Conservation (phyloP, 176 grass and related monocot species). For the Avena atlantica region DNA sequence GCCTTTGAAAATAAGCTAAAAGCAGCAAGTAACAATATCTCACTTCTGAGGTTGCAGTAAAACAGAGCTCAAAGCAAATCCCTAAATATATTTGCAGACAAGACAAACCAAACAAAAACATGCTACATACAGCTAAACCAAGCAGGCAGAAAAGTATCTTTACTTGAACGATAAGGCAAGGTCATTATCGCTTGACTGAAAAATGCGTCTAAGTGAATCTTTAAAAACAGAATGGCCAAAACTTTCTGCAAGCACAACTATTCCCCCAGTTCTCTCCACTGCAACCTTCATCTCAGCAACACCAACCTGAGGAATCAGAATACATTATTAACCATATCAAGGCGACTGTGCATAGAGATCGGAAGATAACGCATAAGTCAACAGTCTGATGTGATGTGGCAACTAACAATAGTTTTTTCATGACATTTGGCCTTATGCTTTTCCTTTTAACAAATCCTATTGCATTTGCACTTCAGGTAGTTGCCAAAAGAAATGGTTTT, state of each 20-base stretch:
- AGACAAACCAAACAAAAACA: conserved; percentile 15
- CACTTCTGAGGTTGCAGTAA: neutral
- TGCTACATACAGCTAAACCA: conserved; percentile 21
- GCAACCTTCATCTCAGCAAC: conserved; percentile 96
- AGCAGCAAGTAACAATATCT: neutral
- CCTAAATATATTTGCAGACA: neutral
- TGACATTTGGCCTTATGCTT: neutral
- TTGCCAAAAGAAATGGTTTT: conserved; percentile 10
- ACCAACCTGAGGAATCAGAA: conserved; percentile 70
- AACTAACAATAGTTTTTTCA: neutral
- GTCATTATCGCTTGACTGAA: conserved; percentile 76
- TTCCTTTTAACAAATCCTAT: neutral
- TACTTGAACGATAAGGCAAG: conserved; percentile 97
- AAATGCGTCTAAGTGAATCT: conserved; percentile 82
- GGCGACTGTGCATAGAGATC: neutral
- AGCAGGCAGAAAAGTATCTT: conserved; percentile 32
- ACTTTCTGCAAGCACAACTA: conserved; percentile 93
- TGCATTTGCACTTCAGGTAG: neutral
- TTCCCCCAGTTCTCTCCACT: conserved; percentile 87
- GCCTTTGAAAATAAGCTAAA: neutral
- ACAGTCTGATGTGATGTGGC: neutral
- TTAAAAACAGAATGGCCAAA: conserved; percentile 98
- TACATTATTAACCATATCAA: conserved; percentile 41
- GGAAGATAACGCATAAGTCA: neutral
- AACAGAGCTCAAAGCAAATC: conserved; percentile 5